Evolutionary conservation across 805 yeast species (phyloP), one percentile per base, ranked within the genome.

Genomic region (Candida adriatica): DNA sequence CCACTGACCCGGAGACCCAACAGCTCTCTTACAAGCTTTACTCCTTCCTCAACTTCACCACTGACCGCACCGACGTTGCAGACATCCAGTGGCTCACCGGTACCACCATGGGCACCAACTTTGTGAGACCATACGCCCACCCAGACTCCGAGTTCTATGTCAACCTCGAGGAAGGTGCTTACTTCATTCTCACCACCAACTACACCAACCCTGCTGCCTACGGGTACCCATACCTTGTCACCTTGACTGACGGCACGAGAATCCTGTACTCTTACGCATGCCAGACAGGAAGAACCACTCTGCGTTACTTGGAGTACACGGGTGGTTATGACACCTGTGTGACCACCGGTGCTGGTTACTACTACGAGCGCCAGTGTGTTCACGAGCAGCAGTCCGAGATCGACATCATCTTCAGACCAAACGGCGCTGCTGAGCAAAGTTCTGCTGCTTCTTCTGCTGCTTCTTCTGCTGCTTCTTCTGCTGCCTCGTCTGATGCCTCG

Each of bases 91-190:
- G 22, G 22, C 22, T 19, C 11, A 19, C 47, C 1, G 33, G 35
- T 4, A 24, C 38, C 4, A 31, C 22, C n/a, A n/a, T n/a, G n/a
- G 11, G 22, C 22, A 8, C 11, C 22, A 19, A 19, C 22, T 19
- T 19, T 11, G 8, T 11, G 11, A 19, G 8, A 19, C 22, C 10
- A 19, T 19, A 8, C 8, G 10, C 8, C 22, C 11, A 8, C 11
- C 10, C 8, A 19, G 11, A 19, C 3, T 29, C 45, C 18, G 40
- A 35, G 6, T 18, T 33, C n/a, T 34, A 35, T 31, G 35, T 45
- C 25, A 45, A 45, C 30, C 24, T 40, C 29, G 16, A 45, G 22
- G 35, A 45, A 30, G 49, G 49, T 40, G 34, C 34, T n/a, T 29
- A 29, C 26, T 38, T 31, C 25, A 21, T 29, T 18, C 16, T 34